Evolutionary conservation across 148 eudicot species (phyloP).

Genomic region (Simmondsia chinensis): DNA sequence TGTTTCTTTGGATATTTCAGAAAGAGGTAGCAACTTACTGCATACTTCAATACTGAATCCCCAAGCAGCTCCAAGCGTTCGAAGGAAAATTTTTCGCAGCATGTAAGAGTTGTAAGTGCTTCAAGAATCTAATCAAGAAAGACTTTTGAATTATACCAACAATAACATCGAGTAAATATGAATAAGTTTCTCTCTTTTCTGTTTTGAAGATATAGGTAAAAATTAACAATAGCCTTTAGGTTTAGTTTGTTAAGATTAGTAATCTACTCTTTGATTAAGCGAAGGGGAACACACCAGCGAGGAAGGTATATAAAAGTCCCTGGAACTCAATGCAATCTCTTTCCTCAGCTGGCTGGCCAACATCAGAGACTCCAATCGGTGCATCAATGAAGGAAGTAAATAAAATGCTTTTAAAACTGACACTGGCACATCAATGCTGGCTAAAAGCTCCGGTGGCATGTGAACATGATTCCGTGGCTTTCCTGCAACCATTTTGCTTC

Average conservation of each 20-base stretch:
- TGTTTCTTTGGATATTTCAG: constrained; percentile 55
- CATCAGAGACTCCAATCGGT: constrained; percentile 86
- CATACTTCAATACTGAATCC: constrained; percentile 86
- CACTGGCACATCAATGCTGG: constrained; percentile 39
- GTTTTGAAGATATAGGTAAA: too few species aligned
- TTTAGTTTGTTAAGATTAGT: too few species aligned
- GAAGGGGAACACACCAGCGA: constrained; percentile 38
- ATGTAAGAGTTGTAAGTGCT: constrained; percentile 84
- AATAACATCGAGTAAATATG: neutral
- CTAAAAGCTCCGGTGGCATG: constrained; percentile 94
- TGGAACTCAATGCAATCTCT: constrained; percentile 33
- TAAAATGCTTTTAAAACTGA: constrained; percentile 54
- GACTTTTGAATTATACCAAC: neutral
- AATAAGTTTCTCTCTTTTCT: too few species aligned
- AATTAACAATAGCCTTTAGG: too few species aligned
- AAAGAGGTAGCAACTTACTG: constrained; percentile 67
- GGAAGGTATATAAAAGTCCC: constrained; percentile 39
- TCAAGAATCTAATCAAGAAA: constrained; percentile 52
- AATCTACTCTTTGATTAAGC: too few species aligned
- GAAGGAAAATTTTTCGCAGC: constrained; percentile 75
- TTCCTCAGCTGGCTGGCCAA: constrained; percentile 87
- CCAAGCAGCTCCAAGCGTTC: constrained; percentile 96
- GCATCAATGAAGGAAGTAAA: constrained; percentile 87
- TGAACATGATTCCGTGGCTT: constrained; percentile 42
- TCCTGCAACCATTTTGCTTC: constrained; percentile 4